These are phyloP conservation scores for Zygotorulaspora chibaensis DNA, from an alignment of 805 yeast genomes.

Conservation along the genomic window DNA sequence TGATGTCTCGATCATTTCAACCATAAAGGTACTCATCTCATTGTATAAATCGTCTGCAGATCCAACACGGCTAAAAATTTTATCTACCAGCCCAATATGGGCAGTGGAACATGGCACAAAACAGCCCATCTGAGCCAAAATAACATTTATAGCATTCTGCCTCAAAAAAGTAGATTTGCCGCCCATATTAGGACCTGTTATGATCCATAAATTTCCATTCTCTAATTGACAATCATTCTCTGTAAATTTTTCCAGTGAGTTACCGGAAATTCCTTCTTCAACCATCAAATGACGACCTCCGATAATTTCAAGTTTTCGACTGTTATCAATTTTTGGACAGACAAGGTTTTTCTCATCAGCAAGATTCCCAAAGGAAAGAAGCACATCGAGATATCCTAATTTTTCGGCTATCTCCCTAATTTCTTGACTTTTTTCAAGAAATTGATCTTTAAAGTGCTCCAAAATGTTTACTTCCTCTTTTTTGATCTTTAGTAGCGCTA, in stretches of 20 bases:
- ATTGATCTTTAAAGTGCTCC: conserved; percentile 42
- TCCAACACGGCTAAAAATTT: conserved; percentile 74
- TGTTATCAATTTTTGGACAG: conserved; percentile 57
- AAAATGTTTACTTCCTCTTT: conserved; percentile 54
- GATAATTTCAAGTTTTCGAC: conserved; percentile 45
- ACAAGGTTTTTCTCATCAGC: conserved; percentile 65
- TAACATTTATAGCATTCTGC: conserved; percentile 65
- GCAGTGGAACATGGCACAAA: conserved; percentile 67
- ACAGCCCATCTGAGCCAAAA: conserved; percentile 71
- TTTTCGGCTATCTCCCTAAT: conserved; percentile 49
- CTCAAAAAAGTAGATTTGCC: conserved; percentile 75
- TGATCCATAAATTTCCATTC: conserved; percentile 44
- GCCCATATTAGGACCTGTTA: conserved; percentile 92
- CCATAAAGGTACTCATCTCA: conserved; percentile 88
- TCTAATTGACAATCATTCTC: conserved; percentile 32
- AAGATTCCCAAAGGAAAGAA: conserved; percentile 65
- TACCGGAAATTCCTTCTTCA: conserved; percentile 59
- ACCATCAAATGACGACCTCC: conserved; percentile 85
- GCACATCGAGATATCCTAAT: conserved; percentile 66
- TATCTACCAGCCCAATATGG: conserved; percentile 66
- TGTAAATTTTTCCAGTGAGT: conserved; percentile 37
- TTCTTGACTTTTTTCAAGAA: conserved; percentile 42
- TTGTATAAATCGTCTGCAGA: conserved; percentile 78
- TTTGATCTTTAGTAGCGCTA: conserved; percentile 44
- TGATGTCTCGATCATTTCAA: conserved; percentile 84